Percentiles rank a stretch among this genome's conserved stretches.
Conservation (phyloP, 2,329 filamentous ascomycete species). For the Alternaria tenuissima region DNA sequence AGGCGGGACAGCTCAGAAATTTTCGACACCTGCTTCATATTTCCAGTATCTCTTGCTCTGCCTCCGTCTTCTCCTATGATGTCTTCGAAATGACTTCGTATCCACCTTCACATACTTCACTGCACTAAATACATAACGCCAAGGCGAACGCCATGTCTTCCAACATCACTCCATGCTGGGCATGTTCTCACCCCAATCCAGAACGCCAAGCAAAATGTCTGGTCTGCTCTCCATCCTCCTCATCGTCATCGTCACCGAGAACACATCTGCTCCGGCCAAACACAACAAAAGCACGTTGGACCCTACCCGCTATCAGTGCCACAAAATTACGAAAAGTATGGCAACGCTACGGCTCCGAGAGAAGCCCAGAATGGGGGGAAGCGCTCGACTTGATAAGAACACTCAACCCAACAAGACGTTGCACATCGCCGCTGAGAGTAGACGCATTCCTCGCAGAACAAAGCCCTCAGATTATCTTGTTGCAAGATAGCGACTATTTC, state of each 20-base stretch:
- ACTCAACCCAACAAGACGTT: neutral
- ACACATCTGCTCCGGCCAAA: neutral
- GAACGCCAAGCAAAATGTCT: neutral
- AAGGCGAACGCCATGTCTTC: neutral
- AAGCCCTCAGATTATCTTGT: neutral
- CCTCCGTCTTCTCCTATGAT: neutral
- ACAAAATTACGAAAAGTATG: neutral
- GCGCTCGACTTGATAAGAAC: neutral
- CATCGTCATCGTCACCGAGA: neutral
- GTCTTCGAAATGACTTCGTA: neutral
- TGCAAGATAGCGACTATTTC: neutral
- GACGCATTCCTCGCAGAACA: neutral
- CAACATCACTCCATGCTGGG: neutral
- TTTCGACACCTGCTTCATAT: too few species aligned
- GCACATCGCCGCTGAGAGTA: neutral
- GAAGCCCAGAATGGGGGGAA: neutral
- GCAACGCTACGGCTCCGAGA: neutral
- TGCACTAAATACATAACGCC: neutral
- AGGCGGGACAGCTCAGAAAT: neutral
- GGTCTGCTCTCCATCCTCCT: neutral
- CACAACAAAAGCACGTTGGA: neutral
- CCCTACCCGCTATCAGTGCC: neutral
- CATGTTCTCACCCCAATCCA: neutral
- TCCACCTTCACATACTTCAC: neutral
- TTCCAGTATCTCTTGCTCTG: neutral